A percentile compares a stretch with the other conserved stretches of the same genome.
phyloP scores from a whole-genome alignment of 2,329 filamentous ascomycete genomes.

The Pleurostoma richardsiae region DNA sequence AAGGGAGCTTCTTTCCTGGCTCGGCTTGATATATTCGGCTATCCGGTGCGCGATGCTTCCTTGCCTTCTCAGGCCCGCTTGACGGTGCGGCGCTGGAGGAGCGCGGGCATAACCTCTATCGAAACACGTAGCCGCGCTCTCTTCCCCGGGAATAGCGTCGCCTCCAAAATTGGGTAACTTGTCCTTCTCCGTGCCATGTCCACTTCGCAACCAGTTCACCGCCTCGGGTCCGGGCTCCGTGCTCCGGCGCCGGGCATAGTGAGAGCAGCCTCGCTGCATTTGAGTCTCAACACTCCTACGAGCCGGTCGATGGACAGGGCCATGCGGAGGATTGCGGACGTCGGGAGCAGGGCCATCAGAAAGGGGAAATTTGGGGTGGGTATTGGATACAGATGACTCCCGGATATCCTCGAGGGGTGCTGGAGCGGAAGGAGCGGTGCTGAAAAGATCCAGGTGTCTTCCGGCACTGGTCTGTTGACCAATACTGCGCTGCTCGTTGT shows the following conservation, averaged over 20 bases:
- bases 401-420: conserved; percentile 5
- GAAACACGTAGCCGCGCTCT: neutral
- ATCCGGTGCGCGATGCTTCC: conserved; percentile 38
- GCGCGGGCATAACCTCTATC: neutral
- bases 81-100: neutral
- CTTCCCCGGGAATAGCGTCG: neutral
- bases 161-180: neutral
- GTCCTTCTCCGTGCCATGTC: neutral
- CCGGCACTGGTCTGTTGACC: conserved; percentile 9
- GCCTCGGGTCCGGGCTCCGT: neutral
- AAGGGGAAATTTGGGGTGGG: too few species aligned
- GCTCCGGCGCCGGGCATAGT: neutral
- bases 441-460: neutral
- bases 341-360: neutral
- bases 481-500: conserved; percentile 12
- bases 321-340: neutral
- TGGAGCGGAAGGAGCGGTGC: conserved; percentile 3
- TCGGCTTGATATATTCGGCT: conserved; percentile 33
- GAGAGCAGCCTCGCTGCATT: neutral
- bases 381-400: neutral
- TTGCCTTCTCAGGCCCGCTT: conserved; percentile 13
- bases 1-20: conserved; percentile 4
- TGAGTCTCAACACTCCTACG: too few species aligned
- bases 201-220: neutral
- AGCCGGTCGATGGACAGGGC: neutral